A percentile compares a stretch with the other conserved stretches of the same genome.
Evolutionary conservation across 352 stramenopile genomes (phyloP).

Genomic region (Phytopythium boreale): DNA sequence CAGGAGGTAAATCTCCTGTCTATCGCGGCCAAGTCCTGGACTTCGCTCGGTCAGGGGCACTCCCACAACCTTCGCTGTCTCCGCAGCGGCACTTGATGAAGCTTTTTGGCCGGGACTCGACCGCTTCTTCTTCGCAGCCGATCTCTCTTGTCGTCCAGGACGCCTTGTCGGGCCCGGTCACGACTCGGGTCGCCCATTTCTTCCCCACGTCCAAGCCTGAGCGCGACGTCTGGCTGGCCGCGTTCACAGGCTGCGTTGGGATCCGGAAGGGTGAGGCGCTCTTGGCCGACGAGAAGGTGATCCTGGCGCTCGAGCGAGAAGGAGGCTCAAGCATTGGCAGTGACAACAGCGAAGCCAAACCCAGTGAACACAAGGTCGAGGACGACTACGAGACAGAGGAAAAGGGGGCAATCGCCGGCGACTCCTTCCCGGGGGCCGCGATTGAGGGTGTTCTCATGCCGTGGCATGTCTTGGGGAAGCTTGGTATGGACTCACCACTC

Average conservation of each 20-base stretch:
- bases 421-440: constrained; percentile 16
- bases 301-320: constrained; percentile 37
- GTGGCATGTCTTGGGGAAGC: constrained; percentile 23
- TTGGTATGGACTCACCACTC: constrained; percentile 11
- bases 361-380: neutral
- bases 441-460: constrained; percentile 57
- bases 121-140: neutral
- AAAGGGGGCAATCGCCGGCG: neutral
- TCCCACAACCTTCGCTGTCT: neutral
- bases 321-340: neutral
- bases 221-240: constrained; percentile 35
- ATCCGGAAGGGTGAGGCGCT: constrained; percentile 52
- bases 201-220: constrained; percentile 36
- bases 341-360: neutral
- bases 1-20: constrained; percentile 14
- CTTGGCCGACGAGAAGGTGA: constrained; percentile 44
- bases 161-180: constrained; percentile 11
- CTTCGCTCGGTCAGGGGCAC: constrained; percentile 13
- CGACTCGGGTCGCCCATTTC: constrained; percentile 29
- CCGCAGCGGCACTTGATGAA: constrained; percentile 17
- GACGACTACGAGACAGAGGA: neutral
- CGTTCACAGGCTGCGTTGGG: constrained; percentile 35
- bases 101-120: constrained; percentile 14
- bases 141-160: constrained; percentile 12
- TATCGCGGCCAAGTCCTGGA: constrained; percentile 34